Evolutionary conservation across 305 asterid genomes (phyloP), one percentile per base, ranked within the genome.

Genomic region (Striga hermonthica): DNA sequence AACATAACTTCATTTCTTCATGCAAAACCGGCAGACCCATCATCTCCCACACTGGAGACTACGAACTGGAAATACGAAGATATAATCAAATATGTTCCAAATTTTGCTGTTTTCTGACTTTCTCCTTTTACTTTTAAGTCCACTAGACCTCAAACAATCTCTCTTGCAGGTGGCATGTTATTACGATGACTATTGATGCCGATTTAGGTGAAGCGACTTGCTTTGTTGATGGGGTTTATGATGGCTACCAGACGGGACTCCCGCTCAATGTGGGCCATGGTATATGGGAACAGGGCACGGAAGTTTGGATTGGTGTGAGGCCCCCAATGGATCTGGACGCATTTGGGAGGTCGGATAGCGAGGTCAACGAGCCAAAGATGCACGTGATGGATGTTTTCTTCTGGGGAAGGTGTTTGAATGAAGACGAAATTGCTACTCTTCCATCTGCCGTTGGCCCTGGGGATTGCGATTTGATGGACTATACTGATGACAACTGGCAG

Each of bases 331-430:
- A 91, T 84, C 72, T 91, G 81, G 98, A 94, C 74, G 96, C 99
- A 43, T 94, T 91, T 60, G 99, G 98, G 81, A 86, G 99, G 83
- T 91, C 99, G n/a, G 99, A 94, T 72, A 94, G 99, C 44, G 99
- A 91, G 81, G 96, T 91, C 69, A 76, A 86, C 57, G 99, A 94
- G 76, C 84, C 98, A 57, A 94, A 94, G 82, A 90, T 94, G 97
- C 97, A 85, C 71, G 79, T 94, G 71, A 94, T 94, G 99, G 99
- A 94, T 81, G 85, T 83, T 73, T 86, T 94, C 82, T 87, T 94
- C 55, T 94, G 99, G 99, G 96, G 95, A 80, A 87, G 95, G 80
- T 88, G 96, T 86, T 83, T 94, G 76, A 86, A 71, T 71, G 98
- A 94, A 79, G 99, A 94, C 70, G 99, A 94, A 75, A 87, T 94